Percentiles rank a stretch among this genome's conserved stretches.
Evolutionary conservation across 2,329 filamentous ascomycete genomes (phyloP).

Genomic region (Penicillium sp.): DNA sequence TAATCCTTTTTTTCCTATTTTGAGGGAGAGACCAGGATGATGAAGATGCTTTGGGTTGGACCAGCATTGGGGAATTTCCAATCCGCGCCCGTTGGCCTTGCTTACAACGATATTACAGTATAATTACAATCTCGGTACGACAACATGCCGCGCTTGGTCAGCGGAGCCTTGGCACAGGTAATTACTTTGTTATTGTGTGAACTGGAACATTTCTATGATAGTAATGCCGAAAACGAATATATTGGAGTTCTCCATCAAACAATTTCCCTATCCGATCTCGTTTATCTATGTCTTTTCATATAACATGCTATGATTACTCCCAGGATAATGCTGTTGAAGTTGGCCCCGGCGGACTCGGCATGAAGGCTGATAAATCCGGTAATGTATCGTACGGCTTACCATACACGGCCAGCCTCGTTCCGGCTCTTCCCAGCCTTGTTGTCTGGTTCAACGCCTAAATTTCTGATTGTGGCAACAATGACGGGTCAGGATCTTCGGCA

Average conservation of each 20-base stretch:
- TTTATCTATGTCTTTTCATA: not conserved
- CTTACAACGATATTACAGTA: not conserved
- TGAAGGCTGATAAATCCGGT: constrained; percentile 15
- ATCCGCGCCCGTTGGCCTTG: not conserved
- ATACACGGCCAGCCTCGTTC: constrained; percentile 12
- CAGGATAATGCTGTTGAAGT: not conserved
- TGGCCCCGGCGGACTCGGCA: not conserved
- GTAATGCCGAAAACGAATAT: not conserved
- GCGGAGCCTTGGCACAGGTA: constrained; percentile 9
- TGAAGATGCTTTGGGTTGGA: not conserved
- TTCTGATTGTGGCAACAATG: constrained; percentile 20
- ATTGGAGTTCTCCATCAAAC: not conserved
- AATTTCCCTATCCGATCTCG: not conserved
- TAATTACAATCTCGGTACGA: not conserved
- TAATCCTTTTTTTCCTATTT: not conserved
- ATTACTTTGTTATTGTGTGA: not conserved
- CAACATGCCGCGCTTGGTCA: constrained; percentile 20
- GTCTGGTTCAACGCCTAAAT: constrained; percentile 19
- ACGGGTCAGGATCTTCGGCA: constrained; percentile 9
- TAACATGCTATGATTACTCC: not conserved
- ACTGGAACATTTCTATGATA: not conserved
- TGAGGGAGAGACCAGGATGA: not conserved
- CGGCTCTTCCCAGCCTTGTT: constrained; percentile 1
- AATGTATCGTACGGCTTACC: constrained; percentile 1
- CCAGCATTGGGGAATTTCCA: not conserved